Conservation (phyloP, 108 stramenopile species). For the Nitzschia sp. region DNA sequence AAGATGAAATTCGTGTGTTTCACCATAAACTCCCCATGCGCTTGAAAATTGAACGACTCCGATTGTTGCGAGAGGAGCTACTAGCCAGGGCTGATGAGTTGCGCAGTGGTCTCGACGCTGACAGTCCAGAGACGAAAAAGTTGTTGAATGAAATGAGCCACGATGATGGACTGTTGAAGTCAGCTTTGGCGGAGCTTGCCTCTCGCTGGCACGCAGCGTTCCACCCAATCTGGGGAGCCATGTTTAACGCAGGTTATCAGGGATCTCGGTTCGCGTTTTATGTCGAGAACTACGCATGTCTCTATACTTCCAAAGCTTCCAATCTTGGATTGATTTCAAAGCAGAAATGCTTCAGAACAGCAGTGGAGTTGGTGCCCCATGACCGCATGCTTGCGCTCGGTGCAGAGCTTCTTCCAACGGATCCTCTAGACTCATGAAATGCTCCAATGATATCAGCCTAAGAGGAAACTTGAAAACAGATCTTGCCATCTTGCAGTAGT, state of each 20-base stretch:
- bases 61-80: conserved; percentile 69
- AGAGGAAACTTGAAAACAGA: not conserved
- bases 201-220: conserved; percentile 71
- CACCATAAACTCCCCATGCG: conserved; percentile 40
- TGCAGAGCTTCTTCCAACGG: not conserved
- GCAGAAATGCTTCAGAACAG: conserved; percentile 66
- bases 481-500: not conserved
- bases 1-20: conserved; percentile 79
- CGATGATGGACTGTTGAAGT: conserved; percentile 70
- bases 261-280: conserved; percentile 92
- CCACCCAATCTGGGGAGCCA: conserved; percentile 82
- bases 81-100: conserved; percentile 45
- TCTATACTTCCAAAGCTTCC: conserved; percentile 90
- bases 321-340: conserved; percentile 80
- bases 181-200: conserved; percentile 46
- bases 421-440: conserved; percentile 21
- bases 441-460: not conserved
- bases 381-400: conserved; percentile 50
- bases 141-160: conserved; percentile 61
- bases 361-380: conserved; percentile 69
- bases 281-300: conserved; percentile 92
- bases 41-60: conserved; percentile 53
- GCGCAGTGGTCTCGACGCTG: conserved; percentile 31
- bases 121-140: conserved; percentile 31
- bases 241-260: conserved; percentile 94